Base-by-base conservation (phyloP, 2,329 filamentous ascomycete genomes). In the Davidsoniella eucalypti region DNA sequence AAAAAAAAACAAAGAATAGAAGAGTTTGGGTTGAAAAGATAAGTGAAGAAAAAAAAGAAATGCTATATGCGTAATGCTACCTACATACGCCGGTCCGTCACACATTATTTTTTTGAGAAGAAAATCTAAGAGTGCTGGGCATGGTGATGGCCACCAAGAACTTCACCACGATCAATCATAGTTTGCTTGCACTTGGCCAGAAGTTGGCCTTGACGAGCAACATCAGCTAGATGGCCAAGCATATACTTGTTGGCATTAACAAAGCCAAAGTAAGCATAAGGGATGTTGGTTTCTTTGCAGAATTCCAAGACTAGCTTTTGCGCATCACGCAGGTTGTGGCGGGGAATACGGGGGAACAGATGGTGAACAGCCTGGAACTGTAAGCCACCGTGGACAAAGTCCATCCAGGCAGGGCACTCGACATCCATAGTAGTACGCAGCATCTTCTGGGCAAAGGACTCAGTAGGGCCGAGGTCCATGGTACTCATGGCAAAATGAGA, bases 401-500 rank as follows among this genome's bases (percentile, higher is more conserved):
- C 87, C 10, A 94, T 70, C 87, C 87, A 94, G 10, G 74, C 70
- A 0, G 87, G 85, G 60, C 87, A 94, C 61, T 92, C 86, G 18
- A 94, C 80, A 56, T 94, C 87, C 87, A 94, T 94, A 10, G 87
- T 94, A 1, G 87, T 94, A 57, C 88, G 80, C 43, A 94, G 71
- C 82, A 93, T 92, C 63, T 82, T 84, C 64, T 94, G 87, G 0
- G 87, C 79, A 63, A 94, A 94, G 0, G 84, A 92, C 62, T 94
- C 87, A 47, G 80, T 71, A 1, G 83, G 78, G 0, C 88, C 88
- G 10, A 94, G 71, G 58, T 94, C 86, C 9, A 84, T 75, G 0
- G 87, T 94, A 57, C 84, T 90, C 87, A 94, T 94, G 56, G 85
- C 85, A 64, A 93, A 94, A 64, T 94, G 87, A 2, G 84, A 92